These are phyloP conservation scores for Leccinellum luteum DNA, from an alignment of 768 basidiomycete species.

Conservation along the genomic window DNA sequence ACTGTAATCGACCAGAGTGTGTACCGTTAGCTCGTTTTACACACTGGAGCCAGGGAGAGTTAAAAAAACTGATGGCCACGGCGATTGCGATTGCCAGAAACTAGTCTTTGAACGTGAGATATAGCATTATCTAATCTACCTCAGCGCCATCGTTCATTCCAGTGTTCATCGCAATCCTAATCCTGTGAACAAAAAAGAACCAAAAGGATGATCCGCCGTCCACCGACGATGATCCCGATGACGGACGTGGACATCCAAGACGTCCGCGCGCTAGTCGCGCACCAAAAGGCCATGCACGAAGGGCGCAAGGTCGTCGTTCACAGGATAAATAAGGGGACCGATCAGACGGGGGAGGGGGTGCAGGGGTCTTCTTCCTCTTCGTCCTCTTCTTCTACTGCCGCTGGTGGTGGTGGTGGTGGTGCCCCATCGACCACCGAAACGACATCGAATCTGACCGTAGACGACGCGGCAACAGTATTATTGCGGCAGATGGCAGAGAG, in stretches of 20 bases:
- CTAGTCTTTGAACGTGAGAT: neutral
- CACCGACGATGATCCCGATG: slow-evolving; percentile 75
- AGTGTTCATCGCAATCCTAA: too few species aligned
- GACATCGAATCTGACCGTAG: neutral
- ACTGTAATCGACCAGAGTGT: neutral
- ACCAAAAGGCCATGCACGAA: slow-evolving; percentile 44
- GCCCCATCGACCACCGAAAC: neutral
- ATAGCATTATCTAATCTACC: neutral
- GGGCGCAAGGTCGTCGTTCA: slow-evolving; percentile 36
- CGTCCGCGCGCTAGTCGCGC: slow-evolving; percentile 57
- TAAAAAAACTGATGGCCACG: too few species aligned
- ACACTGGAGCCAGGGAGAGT: too few species aligned
- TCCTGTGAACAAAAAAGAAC: too few species aligned
- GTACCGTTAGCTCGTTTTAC: neutral
- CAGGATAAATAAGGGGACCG: slow-evolving; percentile 47
- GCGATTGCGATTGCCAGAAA: too few species aligned
- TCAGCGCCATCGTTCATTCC: neutral
- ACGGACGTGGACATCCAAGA: slow-evolving; percentile 78
- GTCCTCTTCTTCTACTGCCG: neutral
- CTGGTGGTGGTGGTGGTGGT: neutral
- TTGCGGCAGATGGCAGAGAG: neutral
- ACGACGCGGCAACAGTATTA: neutral
- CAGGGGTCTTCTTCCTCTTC: neutral
- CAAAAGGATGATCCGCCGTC: slow-evolving; percentile 66
- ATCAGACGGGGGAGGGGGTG: slow-evolving; percentile 23